Conservation (phyloP, 305 asterid species). For the Fraxinus ornus region DNA sequence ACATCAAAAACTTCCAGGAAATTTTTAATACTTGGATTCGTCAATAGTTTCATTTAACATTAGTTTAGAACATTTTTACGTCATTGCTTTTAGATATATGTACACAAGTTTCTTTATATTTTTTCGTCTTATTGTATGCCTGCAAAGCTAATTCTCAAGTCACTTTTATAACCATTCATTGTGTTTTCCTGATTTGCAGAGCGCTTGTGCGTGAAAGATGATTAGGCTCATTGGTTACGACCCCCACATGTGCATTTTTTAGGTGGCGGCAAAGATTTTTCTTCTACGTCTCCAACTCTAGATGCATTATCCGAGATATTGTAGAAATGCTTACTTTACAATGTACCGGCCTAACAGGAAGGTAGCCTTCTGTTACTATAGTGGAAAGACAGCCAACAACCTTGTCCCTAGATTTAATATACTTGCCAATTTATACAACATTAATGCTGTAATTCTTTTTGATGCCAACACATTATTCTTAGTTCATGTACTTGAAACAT, state of each 20-base stretch:
- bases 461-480: slow-evolving; percentile 14
- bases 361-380: slow-evolving; percentile 12
- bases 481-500: neutral
- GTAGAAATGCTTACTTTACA: slow-evolving; percentile 3
- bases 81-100: neutral
- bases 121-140: neutral
- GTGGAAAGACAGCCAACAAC: slow-evolving; percentile 1
- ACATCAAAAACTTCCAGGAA: neutral
- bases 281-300: slow-evolving; percentile 21
- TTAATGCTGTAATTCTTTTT: slow-evolving; percentile 26
- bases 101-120: neutral
- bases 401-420: neutral
- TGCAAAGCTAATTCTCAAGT: neutral
- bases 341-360: slow-evolving; percentile 4
- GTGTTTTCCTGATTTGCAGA: slow-evolving; percentile 39
- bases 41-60: neutral
- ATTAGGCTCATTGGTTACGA: slow-evolving; percentile 20
- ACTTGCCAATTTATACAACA: slow-evolving; percentile 19
- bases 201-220: slow-evolving; percentile 53
- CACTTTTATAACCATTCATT: slow-evolving; percentile 22
- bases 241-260: slow-evolving; percentile 8
- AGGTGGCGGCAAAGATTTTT: slow-evolving; percentile 25
- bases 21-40: neutral
- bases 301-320: slow-evolving; percentile 9
- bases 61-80: neutral